phyloP scores from a whole-genome alignment of 805 yeast genomes.

The Teunomyces panamensis region DNA sequence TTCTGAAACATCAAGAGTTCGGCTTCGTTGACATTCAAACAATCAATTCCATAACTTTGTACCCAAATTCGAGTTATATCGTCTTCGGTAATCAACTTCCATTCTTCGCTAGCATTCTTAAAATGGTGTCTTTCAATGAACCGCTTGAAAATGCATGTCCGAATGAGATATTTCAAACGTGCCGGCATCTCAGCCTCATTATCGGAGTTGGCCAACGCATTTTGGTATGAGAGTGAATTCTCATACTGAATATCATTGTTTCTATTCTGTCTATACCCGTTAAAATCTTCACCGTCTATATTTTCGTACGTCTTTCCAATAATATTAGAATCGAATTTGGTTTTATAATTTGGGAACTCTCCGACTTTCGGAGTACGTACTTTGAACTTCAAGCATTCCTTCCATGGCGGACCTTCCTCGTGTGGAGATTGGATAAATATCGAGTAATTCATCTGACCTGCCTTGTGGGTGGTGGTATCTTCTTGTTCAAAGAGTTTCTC shows the following conservation, averaged over 20 bases:
- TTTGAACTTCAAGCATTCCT: slow-evolving; percentile 44
- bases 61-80: slow-evolving; percentile 52
- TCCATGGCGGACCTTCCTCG: slow-evolving; percentile 52
- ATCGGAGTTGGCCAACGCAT: slow-evolving; percentile 24
- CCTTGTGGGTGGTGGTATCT: slow-evolving; percentile 6
- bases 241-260: slow-evolving; percentile 28
- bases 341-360: slow-evolving; percentile 49
- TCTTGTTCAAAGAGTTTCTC: slow-evolving; percentile 41
- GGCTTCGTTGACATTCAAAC: slow-evolving; percentile 51
- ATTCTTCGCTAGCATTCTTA: slow-evolving; percentile 26
- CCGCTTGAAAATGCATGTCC: slow-evolving; percentile 57
- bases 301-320: slow-evolving; percentile 12
- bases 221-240: slow-evolving; percentile 21
- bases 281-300: slow-evolving; percentile 5
- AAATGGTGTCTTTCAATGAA: slow-evolving; percentile 37
- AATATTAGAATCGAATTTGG: slow-evolving; percentile 29
- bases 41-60: slow-evolving; percentile 49
- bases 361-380: slow-evolving; percentile 42
- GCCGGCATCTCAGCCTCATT: slow-evolving; percentile 47
- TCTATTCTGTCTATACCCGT: slow-evolving; percentile 6
- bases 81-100: slow-evolving; percentile 67
- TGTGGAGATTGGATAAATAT: slow-evolving; percentile 38
- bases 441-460: slow-evolving; percentile 14
- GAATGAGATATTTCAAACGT: slow-evolving; percentile 51
- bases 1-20: slow-evolving; percentile 40